A percentile compares a stretch with the other conserved stretches of the same genome.
phyloP scores from a whole-genome alignment of 352 stramenopile species.

The Lagenidium giganteum region DNA sequence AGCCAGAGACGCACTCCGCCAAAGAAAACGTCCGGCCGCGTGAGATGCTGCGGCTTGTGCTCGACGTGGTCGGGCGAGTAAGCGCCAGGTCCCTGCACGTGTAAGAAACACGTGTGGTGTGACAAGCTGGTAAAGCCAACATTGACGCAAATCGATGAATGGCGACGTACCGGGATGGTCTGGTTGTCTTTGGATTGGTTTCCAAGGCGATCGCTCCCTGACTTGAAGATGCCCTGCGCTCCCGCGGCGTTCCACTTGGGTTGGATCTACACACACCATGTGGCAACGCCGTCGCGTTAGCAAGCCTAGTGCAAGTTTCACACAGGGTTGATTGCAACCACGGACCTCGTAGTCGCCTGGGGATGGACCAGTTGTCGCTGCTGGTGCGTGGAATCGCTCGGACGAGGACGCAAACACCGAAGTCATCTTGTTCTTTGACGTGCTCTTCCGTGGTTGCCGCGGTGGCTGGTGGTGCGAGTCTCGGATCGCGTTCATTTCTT shows the following conservation, averaged over 20 bases:
- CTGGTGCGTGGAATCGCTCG: conserved; percentile 34
- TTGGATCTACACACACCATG: conserved; percentile 38
- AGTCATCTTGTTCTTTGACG: conserved; percentile 36
- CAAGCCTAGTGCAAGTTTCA: not conserved
- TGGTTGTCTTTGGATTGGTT: conserved; percentile 21
- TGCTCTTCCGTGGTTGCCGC: conserved; percentile 8
- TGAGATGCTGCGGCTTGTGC: conserved; percentile 58
- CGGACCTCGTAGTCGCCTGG: conserved; percentile 70
- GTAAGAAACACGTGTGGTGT: no score
- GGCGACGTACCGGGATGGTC: conserved; percentile 39
- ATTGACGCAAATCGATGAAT: not conserved
- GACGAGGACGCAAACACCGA: conserved; percentile 67
- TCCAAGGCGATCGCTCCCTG: conserved; percentile 42
- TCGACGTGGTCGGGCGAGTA: conserved; percentile 38
- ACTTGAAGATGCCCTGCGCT: conserved; percentile 63
- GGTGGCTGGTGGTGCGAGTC: conserved; percentile 13
- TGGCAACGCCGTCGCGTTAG: not conserved
- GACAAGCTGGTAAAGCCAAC: no score
- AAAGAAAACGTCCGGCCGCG: conserved; percentile 67
- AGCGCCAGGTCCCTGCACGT: conserved; percentile 40
- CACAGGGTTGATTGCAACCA: not conserved
- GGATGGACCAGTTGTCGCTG: conserved; percentile 32
- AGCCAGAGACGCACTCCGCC: conserved; percentile 29
- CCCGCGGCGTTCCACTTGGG: conserved; percentile 59
- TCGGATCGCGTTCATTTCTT: conserved; percentile 63